phyloP scores from a whole-genome alignment of 305 asterid genomes.

The Fraxinus ornus region DNA sequence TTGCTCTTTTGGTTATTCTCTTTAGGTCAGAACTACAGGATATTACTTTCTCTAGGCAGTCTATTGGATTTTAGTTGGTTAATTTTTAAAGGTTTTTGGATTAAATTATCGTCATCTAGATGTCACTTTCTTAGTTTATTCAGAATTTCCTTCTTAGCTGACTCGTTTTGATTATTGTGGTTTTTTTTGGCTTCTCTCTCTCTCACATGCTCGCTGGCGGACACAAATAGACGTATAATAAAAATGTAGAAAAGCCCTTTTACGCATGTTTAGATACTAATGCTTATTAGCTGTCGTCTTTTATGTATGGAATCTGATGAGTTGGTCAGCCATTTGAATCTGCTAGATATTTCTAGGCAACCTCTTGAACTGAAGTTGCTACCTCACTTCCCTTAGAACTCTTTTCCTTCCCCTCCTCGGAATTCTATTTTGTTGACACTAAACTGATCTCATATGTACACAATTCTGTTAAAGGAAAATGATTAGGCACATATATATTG shows the following conservation, averaged over 20 bases:
- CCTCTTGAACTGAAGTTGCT: not conserved
- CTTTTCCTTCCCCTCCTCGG: not conserved
- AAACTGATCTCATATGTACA: not conserved
- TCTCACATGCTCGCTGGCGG: not conserved
- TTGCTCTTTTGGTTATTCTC: slow-evolving; percentile 21
- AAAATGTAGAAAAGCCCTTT: not conserved
- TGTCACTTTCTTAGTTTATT: slow-evolving; percentile 24
- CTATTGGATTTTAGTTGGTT: slow-evolving; percentile 25
- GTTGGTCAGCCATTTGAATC: not conserved
- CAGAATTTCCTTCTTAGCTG: slow-evolving; percentile 21
- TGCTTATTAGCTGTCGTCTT: not conserved
- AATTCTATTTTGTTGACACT: not conserved
- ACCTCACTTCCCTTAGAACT: not conserved
- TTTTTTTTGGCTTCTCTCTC: not conserved
- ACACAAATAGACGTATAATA: not conserved
- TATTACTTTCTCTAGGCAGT: slow-evolving; percentile 34
- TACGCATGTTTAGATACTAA: not conserved
- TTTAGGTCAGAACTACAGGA: slow-evolving; percentile 30
- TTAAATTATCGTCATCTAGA: slow-evolving; percentile 25
- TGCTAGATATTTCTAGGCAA: not conserved
- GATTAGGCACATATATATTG: not conserved
- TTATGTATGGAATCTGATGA: not conserved
- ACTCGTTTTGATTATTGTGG: slow-evolving; percentile 11
- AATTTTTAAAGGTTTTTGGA: slow-evolving; percentile 28
- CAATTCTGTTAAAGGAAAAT: not conserved